Base-by-base conservation (phyloP, 768 basidiomycete species). In the Lentinula edodes region DNA sequence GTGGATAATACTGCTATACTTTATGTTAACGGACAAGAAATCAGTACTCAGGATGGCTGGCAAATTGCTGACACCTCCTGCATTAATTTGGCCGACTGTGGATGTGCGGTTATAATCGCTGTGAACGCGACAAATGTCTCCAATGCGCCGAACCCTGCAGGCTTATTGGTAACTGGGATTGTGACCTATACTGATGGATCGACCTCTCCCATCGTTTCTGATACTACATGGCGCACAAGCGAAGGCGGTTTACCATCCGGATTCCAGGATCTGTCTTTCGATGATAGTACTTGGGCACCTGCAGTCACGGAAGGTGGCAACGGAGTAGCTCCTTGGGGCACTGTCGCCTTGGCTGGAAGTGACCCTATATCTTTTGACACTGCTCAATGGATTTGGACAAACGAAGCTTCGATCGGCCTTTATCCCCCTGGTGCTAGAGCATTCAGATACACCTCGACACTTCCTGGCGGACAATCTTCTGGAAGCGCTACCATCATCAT, bases 351-450 rank as follows among this genome's bases (percentile, higher is more conserved):
- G 34, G 64, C 72, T 2, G 43, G 62, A 0, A 64, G 67, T 9
- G 60, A 62, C 6, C 42, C 65, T 5, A 28, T 68, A 13, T 52
- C 65, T 0, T 60, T 74, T 52, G 57, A 61, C 6, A 35, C 61
- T 58, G 67, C 73, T 1, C 61, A 60, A 5, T 74, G 73, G 73
- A 70, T 74, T 52, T 74, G 71, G 73, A 67, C 68, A 8, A 51
- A 64, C 20, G 64, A 67, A 48, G 48, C 57, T 10, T 52, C 61
- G 3, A 15, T 16, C 16, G 58, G 58, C 39, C 10, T n/a, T 28
- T 48, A 68, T 36, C 66, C 69, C 7, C 62, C 70, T 4, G 64
- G 64, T 38, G 55, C 64, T 9, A 67, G 71, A 18, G 72, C 71
- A 0, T 74, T 74, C 65, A 67, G 73, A 20, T 68, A 67, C 51